Percentiles rank a stretch among this genome's conserved stretches.
phyloP scores from a whole-genome alignment of 495 filamentous ascomycete species.

The Penicillium herquei region DNA sequence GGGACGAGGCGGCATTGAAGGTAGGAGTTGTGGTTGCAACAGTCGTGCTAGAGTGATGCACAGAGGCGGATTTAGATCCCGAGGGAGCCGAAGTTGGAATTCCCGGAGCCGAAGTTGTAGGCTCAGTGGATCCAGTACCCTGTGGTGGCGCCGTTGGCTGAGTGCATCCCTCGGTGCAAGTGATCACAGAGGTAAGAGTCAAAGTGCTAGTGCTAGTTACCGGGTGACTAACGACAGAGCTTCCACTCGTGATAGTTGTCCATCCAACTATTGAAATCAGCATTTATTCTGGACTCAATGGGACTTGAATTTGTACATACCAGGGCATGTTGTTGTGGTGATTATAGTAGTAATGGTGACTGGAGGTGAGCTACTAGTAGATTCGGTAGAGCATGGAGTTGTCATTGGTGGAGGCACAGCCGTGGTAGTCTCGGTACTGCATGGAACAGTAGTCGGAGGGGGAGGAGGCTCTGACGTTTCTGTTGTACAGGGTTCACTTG shows the following conservation, averaged over 20 bases:
- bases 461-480: background rate
- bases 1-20: conserved; percentile 23
- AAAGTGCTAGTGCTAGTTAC: conserved; percentile 27
- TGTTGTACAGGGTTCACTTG: conserved; percentile 15
- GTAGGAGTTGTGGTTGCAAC: conserved; percentile 5
- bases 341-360: conserved; percentile 19
- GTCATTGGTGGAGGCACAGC: background rate
- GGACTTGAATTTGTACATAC: conserved; percentile 8
- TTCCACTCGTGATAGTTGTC: conserved; percentile 25
- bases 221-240: conserved; percentile 24
- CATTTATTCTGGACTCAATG: background rate
- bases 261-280: conserved; percentile 22
- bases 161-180: conserved; percentile 18
- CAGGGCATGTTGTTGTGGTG: conserved; percentile 25
- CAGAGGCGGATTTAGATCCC: no score
- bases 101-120: conserved; percentile 1
- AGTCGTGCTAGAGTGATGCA: background rate
- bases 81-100: background rate
- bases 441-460: conserved; percentile 1
- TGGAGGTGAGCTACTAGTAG: conserved; percentile 5
- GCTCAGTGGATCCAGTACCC: background rate
- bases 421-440: conserved; percentile 4
- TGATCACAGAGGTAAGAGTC: conserved; percentile 23
- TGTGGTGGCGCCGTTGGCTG: conserved; percentile 8
- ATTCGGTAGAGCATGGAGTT: conserved; percentile 11